Percentiles rank a stretch among this genome's conserved stretches.
Evolutionary conservation across 192 early-diverging fungal genomes (phyloP).

Genomic region (Bifiguratus adelaidae): DNA sequence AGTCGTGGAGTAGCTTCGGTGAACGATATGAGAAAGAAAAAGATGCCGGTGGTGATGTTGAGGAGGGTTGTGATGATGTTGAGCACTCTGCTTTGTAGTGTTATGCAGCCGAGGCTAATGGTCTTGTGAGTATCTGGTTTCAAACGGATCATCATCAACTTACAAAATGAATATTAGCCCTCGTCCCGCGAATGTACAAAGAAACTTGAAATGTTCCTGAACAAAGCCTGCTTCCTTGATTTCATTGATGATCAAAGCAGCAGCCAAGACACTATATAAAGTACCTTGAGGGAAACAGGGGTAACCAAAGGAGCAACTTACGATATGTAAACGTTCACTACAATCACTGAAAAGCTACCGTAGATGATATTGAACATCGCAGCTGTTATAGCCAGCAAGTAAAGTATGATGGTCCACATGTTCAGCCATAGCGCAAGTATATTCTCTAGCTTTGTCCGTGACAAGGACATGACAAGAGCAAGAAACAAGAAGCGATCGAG

Average conservation of each 20-base stretch:
- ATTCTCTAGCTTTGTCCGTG: constrained; percentile 13
- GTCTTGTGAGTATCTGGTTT: not conserved
- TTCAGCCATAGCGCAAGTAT: constrained; percentile 7
- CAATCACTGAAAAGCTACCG: constrained; percentile 12
- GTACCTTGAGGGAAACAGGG: not conserved
- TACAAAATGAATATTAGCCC: constrained; percentile 43
- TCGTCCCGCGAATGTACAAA: constrained; percentile 44
- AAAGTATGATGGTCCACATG: constrained; percentile 11
- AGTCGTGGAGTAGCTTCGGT: constrained; percentile 6
- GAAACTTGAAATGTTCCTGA: constrained; percentile 32
- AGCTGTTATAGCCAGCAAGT: constrained; percentile 9
- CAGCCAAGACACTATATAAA: constrained; percentile 7
- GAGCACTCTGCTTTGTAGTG: constrained; percentile 22
- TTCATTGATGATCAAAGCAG: constrained; percentile 34
- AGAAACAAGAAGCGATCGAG: too few species aligned
- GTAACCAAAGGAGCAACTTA: not conserved
- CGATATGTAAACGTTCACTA: constrained; percentile 14
- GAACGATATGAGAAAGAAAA: constrained; percentile 37
- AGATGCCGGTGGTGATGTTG: constrained; percentile 32
- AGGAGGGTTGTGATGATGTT: constrained; percentile 38
- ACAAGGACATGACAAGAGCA: too few species aligned
- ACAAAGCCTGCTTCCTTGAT: constrained; percentile 27
- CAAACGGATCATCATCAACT: not conserved
- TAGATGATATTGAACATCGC: constrained; percentile 8
- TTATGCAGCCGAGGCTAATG: constrained; percentile 41